Base-by-base conservation (phyloP, 169 alveolate genomes). In the Plasmodium yoelii region DNA sequence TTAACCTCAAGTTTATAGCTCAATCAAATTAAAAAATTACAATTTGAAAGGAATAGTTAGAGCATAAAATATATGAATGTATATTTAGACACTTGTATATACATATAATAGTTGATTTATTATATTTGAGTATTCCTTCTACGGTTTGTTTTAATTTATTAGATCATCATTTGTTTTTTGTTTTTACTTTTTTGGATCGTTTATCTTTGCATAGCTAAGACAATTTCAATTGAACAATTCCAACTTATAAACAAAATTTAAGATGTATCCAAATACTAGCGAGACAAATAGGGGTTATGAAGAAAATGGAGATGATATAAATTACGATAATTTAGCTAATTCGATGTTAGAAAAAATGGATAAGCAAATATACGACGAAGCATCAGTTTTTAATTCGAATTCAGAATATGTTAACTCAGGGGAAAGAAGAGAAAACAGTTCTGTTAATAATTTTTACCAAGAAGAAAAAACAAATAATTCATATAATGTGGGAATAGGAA, bases 341-440 rank as follows among this genome's bases (percentile, higher is more conserved):
- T 49, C 19, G 18, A 77, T 77, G 88, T 34, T 77, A 5, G 88
- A 63, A 65, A 63, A 77, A 65, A 77, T 77, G 61, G 88, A 77
- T 39, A 77, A 77, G 34, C 88, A 77, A 47, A 77, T 77, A 64
- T n/a, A 63, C 51, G 88, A 65, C 51, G 77, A 77, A 64, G 24
- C 72, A n/a, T 46, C 65, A 26, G 56, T 15, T 44, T 49, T 57
- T 18, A 49, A 57, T 5, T 2, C 42, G 15, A 57, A 51, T 51
- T 2, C n/a, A 51, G 59, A 51, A 51, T 51, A 51, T 51, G 22
- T 51, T 51, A 34, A 39, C 64, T 22, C 69, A 10, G 86, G 42
- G 56, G 56, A 71, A 1, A 64, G 18, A 49, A n/a, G 42, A 4
- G 51, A 77, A 24, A 51, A 69, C 18, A 18, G 12, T 42, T 19